Base-by-base conservation (phyloP, 2,329 filamentous ascomycete genomes). In the Epichloe festucae region DNA sequence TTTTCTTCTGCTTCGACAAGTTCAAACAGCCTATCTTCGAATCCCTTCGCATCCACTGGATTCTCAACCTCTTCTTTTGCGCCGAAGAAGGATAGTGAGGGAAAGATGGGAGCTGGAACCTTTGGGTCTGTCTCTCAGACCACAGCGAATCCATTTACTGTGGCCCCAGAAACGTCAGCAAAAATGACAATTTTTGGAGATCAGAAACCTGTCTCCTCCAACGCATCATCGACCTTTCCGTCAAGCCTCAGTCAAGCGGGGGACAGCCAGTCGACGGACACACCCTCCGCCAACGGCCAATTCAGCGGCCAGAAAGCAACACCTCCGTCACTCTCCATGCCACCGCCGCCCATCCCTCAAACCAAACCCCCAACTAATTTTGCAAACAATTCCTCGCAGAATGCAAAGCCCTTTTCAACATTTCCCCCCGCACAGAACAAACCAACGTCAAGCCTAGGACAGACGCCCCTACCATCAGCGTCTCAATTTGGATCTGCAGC, bases 131-230 rank as follows among this genome's bases (percentile, higher is more conserved):
- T 4, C 15, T n/a, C 39, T 6, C 45, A 27, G 38, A 19, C 38
- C 3, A 8, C 39, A 31, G 7, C 55, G 42, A 62, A 55, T 39
- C 56, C 61, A 12, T 64, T 66, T 17, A 44, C 59, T n/a, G 46
- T 55, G 31, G 42, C 39, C 1, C 40, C 55, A 17, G 40, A 53
- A 14, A 48, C 57, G 27, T 50, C 52, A 38, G 21, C 39, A 51
- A 61, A 58, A 60, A 60, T 57, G 41, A 51, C 44, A 21, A 17
- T 46, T 21, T 40, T 58, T 50, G 34, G 48, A 42, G 46, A 51
- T 34, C 40, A 42, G 42, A 49, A 52, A 17, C 19, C 53, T 19
- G 38, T 50, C 21, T 41, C 39, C 5, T 12, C 47, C 17, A 42
- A 23, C 14, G 34, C 40, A n/a, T 21, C 21, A 15, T 3, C 11